phyloP scores from a whole-genome alignment of 228 moss, liverwort and hornwort species.

The Sphagnum magellanicum region DNA sequence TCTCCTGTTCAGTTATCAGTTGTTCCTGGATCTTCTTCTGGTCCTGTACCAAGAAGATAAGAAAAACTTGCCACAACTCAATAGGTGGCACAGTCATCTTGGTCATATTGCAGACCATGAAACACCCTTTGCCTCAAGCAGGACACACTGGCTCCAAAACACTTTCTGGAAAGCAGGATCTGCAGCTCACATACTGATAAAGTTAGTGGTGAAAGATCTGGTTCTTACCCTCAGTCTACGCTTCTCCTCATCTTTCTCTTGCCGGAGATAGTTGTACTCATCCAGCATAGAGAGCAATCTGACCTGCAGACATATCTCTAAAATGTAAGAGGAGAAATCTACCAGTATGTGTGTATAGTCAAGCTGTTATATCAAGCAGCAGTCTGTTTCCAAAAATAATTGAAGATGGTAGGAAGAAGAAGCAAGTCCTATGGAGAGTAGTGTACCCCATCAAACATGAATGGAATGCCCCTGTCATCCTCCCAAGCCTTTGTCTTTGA shows the following conservation, averaged over 20 bases:
- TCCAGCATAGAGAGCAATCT: slow-evolving; percentile 84
- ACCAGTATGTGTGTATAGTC: too few species aligned
- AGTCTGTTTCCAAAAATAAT: too few species aligned
- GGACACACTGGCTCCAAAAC: too few species aligned
- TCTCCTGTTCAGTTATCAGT: slow-evolving; percentile 79
- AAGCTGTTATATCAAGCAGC: too few species aligned
- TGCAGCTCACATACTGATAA: too few species aligned
- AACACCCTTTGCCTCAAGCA: too few species aligned
- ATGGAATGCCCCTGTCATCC: slow-evolving; percentile 65
- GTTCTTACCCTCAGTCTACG: slow-evolving; percentile 69
- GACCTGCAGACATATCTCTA: slow-evolving; percentile 32
- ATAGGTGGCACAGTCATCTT: not conserved
- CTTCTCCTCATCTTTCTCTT: slow-evolving; percentile 95
- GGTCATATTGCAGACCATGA: not conserved
- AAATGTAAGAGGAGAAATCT: too few species aligned
- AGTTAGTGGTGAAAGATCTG: not conserved
- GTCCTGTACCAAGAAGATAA: slow-evolving; percentile 41
- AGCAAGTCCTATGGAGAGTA: too few species aligned
- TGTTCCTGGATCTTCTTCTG: slow-evolving; percentile 86
- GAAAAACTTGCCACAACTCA: not conserved
- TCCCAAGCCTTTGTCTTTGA: slow-evolving; percentile 80
- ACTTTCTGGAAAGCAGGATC: too few species aligned
- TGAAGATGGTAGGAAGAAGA: too few species aligned
- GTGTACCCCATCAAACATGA: slow-evolving; percentile 85
- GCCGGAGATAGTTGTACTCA: slow-evolving; percentile 85